Evolutionary conservation across 192 early-diverging fungal genomes (phyloP).

Genomic region (Linnemannia hyalina): DNA sequence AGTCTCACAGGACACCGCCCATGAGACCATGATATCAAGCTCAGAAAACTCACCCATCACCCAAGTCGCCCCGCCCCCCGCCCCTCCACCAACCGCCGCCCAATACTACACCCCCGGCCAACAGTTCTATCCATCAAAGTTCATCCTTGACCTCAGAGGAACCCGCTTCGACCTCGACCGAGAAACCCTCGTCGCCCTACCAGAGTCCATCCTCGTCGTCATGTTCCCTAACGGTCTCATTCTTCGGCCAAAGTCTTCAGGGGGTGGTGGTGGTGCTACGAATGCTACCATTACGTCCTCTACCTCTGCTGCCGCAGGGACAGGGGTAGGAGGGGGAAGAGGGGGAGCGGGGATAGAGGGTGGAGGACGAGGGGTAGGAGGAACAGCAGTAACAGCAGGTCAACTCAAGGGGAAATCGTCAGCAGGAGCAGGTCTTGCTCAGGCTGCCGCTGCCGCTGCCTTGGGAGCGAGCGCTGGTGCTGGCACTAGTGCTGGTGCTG

Average conservation of each 20-base stretch:
- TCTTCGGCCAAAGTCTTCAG: constrained; percentile 39
- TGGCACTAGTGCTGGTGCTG: neutral
- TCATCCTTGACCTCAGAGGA: constrained; percentile 69
- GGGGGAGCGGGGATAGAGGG: neutral
- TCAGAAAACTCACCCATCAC: constrained; percentile 25
- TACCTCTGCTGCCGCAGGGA: neutral
- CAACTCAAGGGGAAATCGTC: constrained; percentile 5
- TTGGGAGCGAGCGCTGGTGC: neutral
- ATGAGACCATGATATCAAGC: neutral
- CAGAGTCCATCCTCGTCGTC: constrained; percentile 70
- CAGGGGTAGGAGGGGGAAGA: neutral
- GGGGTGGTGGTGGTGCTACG: neutral
- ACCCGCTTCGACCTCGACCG: constrained; percentile 67
- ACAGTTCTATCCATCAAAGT: constrained; percentile 59
- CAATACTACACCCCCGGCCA: constrained; percentile 29
- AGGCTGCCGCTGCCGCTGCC: neutral
- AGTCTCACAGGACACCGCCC: constrained; percentile 12
- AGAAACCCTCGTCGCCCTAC: constrained; percentile 66
- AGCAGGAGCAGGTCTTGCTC: neutral
- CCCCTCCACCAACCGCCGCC: constrained; percentile 2
- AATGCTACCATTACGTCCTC: neutral
- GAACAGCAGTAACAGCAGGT: constrained; percentile 4
- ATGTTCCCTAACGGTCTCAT: constrained; percentile 75
- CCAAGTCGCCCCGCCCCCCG: constrained; percentile 20
- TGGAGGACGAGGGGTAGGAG: constrained; percentile 6